Percentiles rank a stretch among this genome's conserved stretches.
phyloP scores from a whole-genome alignment of 192 early-diverging fungal genomes.

The Entomortierella lignicola region DNA sequence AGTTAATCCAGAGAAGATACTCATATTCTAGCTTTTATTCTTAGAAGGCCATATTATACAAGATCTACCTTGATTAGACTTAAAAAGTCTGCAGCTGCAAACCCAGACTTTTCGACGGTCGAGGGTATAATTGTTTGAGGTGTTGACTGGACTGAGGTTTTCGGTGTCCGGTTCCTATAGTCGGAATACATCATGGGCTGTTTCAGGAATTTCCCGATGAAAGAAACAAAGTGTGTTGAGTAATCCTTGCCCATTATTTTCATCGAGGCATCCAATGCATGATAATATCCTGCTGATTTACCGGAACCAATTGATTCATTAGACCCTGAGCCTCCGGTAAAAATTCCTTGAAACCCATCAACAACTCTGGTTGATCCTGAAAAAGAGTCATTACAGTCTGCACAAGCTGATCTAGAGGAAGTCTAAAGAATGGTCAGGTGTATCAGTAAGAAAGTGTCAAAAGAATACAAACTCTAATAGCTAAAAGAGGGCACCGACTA shows the following conservation, averaged over 20 bases:
- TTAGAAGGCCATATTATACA: background rate
- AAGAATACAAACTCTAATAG: background rate
- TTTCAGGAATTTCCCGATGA: background rate
- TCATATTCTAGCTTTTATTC: no score
- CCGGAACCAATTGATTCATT: constrained; percentile 43
- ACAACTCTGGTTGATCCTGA: constrained; percentile 45
- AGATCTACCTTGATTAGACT: constrained; percentile 36
- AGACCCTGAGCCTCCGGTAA: constrained; percentile 42
- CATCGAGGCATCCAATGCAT: background rate
- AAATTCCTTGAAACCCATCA: constrained; percentile 51
- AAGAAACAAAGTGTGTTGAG: background rate
- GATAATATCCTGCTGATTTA: background rate
- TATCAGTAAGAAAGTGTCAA: background rate
- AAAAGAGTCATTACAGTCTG: constrained; percentile 45
- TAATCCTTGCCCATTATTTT: background rate
- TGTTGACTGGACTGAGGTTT: background rate
- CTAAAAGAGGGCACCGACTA: no score
- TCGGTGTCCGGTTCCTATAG: constrained; percentile 21
- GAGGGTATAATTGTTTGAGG: constrained; percentile 1
- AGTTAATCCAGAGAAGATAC: no score
- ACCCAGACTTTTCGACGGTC: background rate
- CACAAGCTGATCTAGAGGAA: constrained; percentile 38
- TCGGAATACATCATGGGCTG: constrained; percentile 54
- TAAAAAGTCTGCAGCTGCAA: constrained; percentile 40
- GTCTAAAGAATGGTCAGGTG: background rate